phyloP scores from a whole-genome alignment of 164 flowering plant species.

The Protea cynaroides region DNA sequence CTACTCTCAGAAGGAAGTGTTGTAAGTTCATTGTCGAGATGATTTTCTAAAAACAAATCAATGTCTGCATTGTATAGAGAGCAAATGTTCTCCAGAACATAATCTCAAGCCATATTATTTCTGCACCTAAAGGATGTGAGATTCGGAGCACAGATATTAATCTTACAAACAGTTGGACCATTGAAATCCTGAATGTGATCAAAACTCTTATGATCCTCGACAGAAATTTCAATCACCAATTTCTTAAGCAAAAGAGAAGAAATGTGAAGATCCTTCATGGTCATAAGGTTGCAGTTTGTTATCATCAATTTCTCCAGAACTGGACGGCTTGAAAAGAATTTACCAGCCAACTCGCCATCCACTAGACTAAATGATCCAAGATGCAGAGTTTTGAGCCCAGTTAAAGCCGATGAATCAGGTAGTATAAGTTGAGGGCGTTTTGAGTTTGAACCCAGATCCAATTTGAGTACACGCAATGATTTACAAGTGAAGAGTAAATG shows the following conservation, averaged over 20 bases:
- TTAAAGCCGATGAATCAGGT: background rate
- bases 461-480: background rate
- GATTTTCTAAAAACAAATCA: background rate
- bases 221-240: background rate
- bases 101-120: background rate
- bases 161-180: background rate
- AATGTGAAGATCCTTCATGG: background rate
- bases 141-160: background rate
- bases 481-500: background rate
- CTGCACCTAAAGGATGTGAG: background rate
- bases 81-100: background rate
- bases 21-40: background rate
- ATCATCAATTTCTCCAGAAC: background rate
- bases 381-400: background rate
- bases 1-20: constrained; percentile 9
- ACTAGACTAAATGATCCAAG: background rate
- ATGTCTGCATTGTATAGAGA: background rate
- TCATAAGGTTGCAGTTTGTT: background rate
- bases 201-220: background rate
- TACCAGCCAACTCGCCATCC: background rate
- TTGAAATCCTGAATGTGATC: no score
- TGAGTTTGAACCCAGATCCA: background rate
- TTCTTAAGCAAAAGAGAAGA: background rate
- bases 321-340: constrained; percentile 1
- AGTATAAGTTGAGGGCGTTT: background rate